Percentiles rank a stretch among this genome's conserved stretches.
phyloP scores from a whole-genome alignment of 352 stramenopile species.

The Lagenidium giganteum region DNA sequence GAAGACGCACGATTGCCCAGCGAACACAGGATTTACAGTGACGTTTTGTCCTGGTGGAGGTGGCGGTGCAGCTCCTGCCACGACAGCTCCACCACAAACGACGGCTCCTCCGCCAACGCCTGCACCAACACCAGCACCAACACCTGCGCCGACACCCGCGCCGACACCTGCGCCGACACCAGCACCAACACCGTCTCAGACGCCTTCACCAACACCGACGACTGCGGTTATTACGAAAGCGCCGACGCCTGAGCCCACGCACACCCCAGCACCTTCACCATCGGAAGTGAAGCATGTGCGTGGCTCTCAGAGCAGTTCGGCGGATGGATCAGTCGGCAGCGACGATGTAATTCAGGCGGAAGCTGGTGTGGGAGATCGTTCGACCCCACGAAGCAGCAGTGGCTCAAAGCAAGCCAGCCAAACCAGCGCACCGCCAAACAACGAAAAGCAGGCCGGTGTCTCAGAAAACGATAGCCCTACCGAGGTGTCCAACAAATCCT shows the following conservation, averaged over 20 bases:
- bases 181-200: conserved; percentile 10
- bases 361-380: too few relatives aligned
- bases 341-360: too few relatives aligned
- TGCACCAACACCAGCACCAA: conserved; percentile 15
- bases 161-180: conserved; percentile 7
- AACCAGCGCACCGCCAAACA: too few relatives aligned
- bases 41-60: conserved; percentile 57
- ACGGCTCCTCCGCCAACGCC: conserved; percentile 8
- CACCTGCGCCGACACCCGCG: conserved; percentile 12
- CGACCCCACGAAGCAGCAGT: background rate
- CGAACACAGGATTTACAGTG: conserved; percentile 46
- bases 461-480: too few relatives aligned
- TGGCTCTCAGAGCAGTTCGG: background rate
- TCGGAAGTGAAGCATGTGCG: too few relatives aligned
- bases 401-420: conserved; percentile 24
- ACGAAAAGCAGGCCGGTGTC: too few relatives aligned
- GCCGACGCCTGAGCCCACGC: background rate
- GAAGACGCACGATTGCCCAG: conserved; percentile 56
- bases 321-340: conserved; percentile 6
- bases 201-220: too few relatives aligned
- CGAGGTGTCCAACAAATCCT: conserved; percentile 58
- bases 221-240: too few relatives aligned
- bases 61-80: conserved; percentile 18
- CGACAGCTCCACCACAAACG: conserved; percentile 13
- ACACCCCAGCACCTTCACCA: background rate